phyloP scores from a whole-genome alignment of 148 eudicot species.

The Bassia scoparia region DNA sequence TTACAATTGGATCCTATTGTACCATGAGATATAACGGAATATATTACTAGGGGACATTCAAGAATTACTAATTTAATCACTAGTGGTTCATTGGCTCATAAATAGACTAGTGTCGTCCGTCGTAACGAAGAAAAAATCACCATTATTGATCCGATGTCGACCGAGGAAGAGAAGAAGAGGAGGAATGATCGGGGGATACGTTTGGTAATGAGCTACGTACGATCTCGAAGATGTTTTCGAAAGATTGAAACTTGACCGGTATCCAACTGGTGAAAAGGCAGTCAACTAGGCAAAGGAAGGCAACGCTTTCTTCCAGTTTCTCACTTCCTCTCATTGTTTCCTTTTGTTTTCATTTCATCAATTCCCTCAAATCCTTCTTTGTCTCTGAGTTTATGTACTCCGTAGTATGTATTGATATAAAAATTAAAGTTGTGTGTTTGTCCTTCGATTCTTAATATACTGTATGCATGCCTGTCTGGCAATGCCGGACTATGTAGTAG shows the following conservation, averaged over 20 bases:
- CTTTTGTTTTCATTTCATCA: not conserved
- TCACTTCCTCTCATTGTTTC: conserved; percentile 16
- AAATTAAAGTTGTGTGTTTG: not conserved
- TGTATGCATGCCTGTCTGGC: not conserved
- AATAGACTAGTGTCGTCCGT: not conserved
- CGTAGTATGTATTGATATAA: not conserved
- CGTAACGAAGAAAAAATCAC: not conserved
- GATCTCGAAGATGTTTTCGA: not conserved
- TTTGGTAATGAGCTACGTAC: too few relatives aligned
- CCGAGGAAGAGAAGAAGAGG: conserved; percentile 23
- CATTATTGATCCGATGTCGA: not conserved
- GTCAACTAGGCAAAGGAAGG: conserved; percentile 90
- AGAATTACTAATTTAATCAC: not conserved
- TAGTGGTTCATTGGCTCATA: conserved; percentile 4
- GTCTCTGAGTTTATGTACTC: too few relatives aligned
- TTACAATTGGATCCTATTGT: not conserved
- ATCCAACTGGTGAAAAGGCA: conserved; percentile 37
- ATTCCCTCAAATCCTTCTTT: not conserved
- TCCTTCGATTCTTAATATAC: not conserved
- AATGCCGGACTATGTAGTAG: not conserved
- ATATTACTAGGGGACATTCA: conserved; percentile 9
- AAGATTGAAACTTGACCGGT: not conserved
- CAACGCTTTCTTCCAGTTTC: conserved; percentile 83
- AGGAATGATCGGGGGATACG: not conserved
- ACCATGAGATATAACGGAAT: not conserved